Evolutionary conservation across 78 protist genomes (phyloP).

Genomic region (slime mould (Dictyostelium discoideum)): DNA sequence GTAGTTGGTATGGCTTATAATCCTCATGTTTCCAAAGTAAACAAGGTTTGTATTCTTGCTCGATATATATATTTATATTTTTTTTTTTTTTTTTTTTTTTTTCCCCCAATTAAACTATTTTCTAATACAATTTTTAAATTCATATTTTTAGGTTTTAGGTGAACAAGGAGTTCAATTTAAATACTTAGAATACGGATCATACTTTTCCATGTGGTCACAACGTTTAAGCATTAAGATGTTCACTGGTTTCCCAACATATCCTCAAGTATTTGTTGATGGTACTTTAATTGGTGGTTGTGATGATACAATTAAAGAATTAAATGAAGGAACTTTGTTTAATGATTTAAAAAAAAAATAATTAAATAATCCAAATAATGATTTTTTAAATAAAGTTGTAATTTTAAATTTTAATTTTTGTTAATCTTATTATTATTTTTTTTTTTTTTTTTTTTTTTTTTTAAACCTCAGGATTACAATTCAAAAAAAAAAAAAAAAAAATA

Average conservation of each 20-base stretch:
- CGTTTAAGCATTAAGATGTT: constrained; percentile 44
- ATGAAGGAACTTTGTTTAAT: constrained; percentile 27
- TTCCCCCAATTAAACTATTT: too few relatives aligned
- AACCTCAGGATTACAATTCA: too few relatives aligned
- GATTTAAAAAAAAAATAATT: neutral
- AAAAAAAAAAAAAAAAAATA: too few relatives aligned
- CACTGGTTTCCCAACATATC: constrained; percentile 45
- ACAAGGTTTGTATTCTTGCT: neutral
- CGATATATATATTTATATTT: too few relatives aligned
- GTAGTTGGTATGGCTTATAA: constrained; percentile 71
- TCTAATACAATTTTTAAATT: too few relatives aligned
- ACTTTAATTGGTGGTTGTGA: constrained; percentile 35
- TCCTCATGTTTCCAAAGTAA: neutral
- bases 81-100: too few relatives aligned
- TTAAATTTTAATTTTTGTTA: too few relatives aligned
- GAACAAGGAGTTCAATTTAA: constrained; percentile 22
- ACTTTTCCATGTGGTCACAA: constrained; percentile 31
- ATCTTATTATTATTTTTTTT: too few relatives aligned
- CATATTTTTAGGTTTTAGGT: neutral
- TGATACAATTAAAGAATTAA: constrained; percentile 4
- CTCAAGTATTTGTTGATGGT: constrained; percentile 43
- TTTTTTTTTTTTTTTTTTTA: too few relatives aligned
- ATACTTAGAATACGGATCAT: constrained; percentile 47
- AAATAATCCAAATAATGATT: too few relatives aligned
- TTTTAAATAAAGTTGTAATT: too few relatives aligned